Evolutionary conservation across 208 protist species (phyloP).

Genomic region (Trypanosoma avium): DNA sequence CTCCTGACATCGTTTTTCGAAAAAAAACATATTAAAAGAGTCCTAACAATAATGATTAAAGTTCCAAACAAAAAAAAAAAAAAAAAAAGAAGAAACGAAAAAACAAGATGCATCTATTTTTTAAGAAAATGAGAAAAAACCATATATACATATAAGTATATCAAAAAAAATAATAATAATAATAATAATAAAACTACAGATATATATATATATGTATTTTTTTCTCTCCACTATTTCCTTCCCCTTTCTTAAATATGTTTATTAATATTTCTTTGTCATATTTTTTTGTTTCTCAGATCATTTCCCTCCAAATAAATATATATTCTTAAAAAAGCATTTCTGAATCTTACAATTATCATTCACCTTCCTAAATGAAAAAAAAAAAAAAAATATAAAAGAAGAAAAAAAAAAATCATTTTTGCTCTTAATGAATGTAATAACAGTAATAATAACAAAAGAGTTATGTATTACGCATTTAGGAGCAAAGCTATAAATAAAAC

Average conservation of each 20-base stretch:
- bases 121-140: neutral
- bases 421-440: neutral
- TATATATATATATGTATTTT: constrained; percentile 8
- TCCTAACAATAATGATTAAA: neutral
- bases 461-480: no score
- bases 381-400: neutral
- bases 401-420: neutral
- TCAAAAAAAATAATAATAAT: constrained; percentile 4
- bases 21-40: constrained; percentile 47
- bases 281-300: constrained; percentile 11
- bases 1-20: constrained; percentile 80
- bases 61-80: no score
- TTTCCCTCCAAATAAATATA: neutral
- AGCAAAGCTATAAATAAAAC: no score
- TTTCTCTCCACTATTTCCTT: constrained; percentile 1
- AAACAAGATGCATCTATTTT: no score
- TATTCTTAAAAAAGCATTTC: neutral
- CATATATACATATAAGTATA: constrained; percentile 10
- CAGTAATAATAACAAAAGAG: no score
- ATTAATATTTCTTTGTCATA: neutral
- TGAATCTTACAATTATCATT: neutral
- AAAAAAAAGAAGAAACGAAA: constrained; percentile 10
- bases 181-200: neutral
- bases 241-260: constrained; percentile 1
- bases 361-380: neutral